These are phyloP conservation scores for Ophiostoma triangulosporum DNA, from an alignment of 2,329 filamentous ascomycete genomes.

Conservation along the genomic window DNA sequence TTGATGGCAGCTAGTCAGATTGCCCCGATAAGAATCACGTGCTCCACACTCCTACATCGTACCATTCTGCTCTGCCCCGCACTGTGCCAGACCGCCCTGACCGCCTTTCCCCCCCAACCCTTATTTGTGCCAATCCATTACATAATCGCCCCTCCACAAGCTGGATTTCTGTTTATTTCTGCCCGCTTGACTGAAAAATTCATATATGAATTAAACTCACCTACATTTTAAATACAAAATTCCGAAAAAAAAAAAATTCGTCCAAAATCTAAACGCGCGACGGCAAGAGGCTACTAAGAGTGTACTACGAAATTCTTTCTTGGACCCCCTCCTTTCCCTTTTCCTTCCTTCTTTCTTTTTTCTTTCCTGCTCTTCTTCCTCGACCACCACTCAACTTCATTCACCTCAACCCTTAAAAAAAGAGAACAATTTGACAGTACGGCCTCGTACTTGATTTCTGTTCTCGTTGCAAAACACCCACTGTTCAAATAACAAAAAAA, in stretches of 20 bases:
- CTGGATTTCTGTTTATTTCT: not conserved
- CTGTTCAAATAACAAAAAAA: slow-evolving; percentile 45
- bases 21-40: not conserved
- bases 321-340: not conserved
- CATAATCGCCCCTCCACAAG: slow-evolving; percentile 1
- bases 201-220: not conserved
- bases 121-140: not conserved
- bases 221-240: not conserved
- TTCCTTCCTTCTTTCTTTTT: not conserved
- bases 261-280: not conserved
- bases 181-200: not conserved
- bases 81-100: slow-evolving; percentile 2
- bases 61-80: not conserved
- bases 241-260: not conserved
- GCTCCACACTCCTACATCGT: not conserved
- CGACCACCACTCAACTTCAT: slow-evolving; percentile 5
- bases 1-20: no score
- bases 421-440: slow-evolving; percentile 27
- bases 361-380: not conserved
- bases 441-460: slow-evolving; percentile 45
- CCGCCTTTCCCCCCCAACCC: not conserved
- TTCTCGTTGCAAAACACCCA: slow-evolving; percentile 40
- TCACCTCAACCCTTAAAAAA: slow-evolving; percentile 20
- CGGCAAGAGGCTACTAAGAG: not conserved
- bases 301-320: slow-evolving; percentile 1